These are phyloP conservation scores for Sugiyamaella pinicola DNA, from an alignment of 1,139 yeast species.

Conservation along the genomic window DNA sequence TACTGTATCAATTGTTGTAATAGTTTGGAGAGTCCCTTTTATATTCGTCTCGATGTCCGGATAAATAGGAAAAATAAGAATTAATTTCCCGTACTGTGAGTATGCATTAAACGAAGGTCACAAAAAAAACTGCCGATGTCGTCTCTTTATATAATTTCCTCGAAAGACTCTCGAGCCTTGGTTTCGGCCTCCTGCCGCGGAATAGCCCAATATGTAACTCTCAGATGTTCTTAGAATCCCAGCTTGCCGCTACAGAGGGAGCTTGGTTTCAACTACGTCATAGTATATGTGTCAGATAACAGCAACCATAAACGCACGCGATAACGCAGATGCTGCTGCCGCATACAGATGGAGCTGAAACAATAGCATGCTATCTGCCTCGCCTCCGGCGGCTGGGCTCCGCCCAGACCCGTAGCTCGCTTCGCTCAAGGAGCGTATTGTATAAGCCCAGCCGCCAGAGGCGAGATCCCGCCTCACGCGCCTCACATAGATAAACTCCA, in stretches of 20 bases:
- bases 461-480: too few relatives aligned
- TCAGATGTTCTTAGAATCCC: not conserved
- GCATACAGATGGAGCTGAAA: not conserved
- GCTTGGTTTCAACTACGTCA: conserved; percentile 9
- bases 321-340: conserved; percentile 5
- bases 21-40: not conserved
- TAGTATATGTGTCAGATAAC: not conserved
- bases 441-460: too few relatives aligned
- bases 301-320: conserved; percentile 10
- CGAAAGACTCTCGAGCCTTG: too few relatives aligned
- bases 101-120: not conserved
- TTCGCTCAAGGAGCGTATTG: too few relatives aligned
- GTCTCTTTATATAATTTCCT: conserved; percentile 11
- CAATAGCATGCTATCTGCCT: too few relatives aligned
- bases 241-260: not conserved
- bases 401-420: too few relatives aligned
- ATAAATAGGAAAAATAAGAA: conserved; percentile 9
- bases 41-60: not conserved
- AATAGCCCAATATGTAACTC: not conserved
- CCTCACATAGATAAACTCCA: too few relatives aligned
- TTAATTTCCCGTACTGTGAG: not conserved
- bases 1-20: not conserved
- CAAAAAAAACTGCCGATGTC: conserved; percentile 2
- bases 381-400: too few relatives aligned
- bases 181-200: conserved; percentile 4